These are phyloP conservation scores for Mycena maculata DNA, from an alignment of 768 basidiomycete genomes.

Conservation along the genomic window DNA sequence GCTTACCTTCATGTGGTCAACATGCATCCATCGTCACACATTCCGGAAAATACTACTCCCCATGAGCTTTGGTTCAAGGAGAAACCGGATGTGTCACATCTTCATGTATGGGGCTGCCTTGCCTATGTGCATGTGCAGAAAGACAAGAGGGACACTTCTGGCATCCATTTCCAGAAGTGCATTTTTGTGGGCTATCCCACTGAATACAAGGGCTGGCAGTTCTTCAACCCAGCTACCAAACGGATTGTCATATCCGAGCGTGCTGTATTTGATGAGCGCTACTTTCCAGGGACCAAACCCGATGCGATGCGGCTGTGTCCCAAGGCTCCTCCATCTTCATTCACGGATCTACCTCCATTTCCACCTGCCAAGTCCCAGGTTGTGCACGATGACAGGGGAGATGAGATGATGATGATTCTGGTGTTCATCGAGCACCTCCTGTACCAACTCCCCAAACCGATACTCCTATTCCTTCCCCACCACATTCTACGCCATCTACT, in stretches of 20 bases:
- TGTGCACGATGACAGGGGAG: slow-evolving; percentile 1
- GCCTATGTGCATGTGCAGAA: too few relatives aligned
- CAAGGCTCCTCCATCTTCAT: too few relatives aligned
- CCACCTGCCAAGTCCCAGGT: neutral
- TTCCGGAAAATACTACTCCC: too few relatives aligned
- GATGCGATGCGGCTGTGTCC: neutral
- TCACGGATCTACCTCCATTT: neutral
- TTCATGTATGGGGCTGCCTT: slow-evolving; percentile 12
- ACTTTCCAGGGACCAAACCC: slow-evolving; percentile 1
- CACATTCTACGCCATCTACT: neutral
- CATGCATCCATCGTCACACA: too few relatives aligned
- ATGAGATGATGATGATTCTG: neutral
- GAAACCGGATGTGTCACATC: slow-evolving; percentile 10
- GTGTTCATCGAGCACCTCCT: neutral
- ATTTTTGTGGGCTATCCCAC: too few relatives aligned
- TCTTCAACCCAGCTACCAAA: neutral
- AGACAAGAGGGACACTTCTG: too few relatives aligned
- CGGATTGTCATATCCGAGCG: neutral
- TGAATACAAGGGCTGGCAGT: too few relatives aligned
- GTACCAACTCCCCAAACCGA: neutral
- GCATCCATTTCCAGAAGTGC: too few relatives aligned
- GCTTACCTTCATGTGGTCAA: too few relatives aligned
- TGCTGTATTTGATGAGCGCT: slow-evolving; percentile 8
- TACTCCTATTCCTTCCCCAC: neutral
- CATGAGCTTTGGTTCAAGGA: slow-evolving; percentile 12